Conservation (phyloP, 192 early-diverging fungal species). For the Piromyces sp. region DNA sequence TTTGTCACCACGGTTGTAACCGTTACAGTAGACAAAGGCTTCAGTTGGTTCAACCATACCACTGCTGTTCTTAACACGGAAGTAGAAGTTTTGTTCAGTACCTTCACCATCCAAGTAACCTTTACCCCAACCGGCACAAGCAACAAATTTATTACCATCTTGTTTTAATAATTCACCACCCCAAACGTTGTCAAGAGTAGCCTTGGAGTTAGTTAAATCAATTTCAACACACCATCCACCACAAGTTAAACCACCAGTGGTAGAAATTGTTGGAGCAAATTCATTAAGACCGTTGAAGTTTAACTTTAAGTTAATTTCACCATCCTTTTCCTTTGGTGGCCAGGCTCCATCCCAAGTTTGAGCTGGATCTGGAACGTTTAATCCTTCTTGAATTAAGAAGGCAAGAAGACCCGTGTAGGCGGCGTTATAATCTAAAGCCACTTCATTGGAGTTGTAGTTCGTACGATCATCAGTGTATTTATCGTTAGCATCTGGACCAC, state of each 20-base stretch:
- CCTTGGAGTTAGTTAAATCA: background rate
- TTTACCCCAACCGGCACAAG: background rate
- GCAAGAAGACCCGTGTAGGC: background rate
- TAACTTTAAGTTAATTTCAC: background rate
- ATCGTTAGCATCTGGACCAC: conserved; percentile 32
- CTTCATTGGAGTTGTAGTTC: conserved; percentile 24
- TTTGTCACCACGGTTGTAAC: background rate
- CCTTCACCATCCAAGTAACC: background rate
- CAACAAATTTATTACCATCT: background rate
- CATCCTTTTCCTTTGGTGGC: background rate
- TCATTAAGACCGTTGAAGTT: background rate
- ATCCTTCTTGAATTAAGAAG: background rate
- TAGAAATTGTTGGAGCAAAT: background rate
- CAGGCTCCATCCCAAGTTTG: background rate
- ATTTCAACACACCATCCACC: background rate
- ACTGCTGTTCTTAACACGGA: background rate
- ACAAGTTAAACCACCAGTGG: background rate
- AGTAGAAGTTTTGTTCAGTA: background rate
- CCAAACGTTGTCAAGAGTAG: background rate
- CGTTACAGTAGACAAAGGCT: background rate
- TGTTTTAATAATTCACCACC: background rate
- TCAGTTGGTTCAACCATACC: background rate
- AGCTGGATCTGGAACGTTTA: background rate
- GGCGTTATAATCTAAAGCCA: background rate
- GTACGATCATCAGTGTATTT: conserved; percentile 20